Evolutionary conservation across 1,284 basidiomycete genomes (phyloP), one percentile per base, ranked within the genome.

Genomic region (Porodaedalea pini): DNA sequence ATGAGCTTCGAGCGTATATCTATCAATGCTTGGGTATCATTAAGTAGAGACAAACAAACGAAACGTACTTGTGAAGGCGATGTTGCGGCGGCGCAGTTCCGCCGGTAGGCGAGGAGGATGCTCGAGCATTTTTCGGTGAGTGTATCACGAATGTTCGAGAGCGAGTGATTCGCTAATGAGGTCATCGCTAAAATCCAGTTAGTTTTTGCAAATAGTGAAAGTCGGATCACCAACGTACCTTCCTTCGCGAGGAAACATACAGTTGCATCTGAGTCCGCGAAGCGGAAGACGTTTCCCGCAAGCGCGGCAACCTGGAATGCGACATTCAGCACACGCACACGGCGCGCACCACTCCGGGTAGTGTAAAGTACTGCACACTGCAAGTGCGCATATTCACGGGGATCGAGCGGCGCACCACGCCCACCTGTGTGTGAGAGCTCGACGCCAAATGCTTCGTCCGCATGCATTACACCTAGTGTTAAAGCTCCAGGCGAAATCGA

Each of bases 361-460:
- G 97, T 99, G 69, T 99, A 95, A 31, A 99, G 75, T 1, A 92
- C 78, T 0, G 97, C 97, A n/a, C 85, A 88, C 70, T 99, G 97
- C 53, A 99, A 73, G 68, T 87, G 87, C 0, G 89, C 92, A 61
- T 90, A 87, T 60, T 83, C 78, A 44, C 90, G 83, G 39, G 91
- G 83, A 66, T 90, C 85, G 11, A 99, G 78, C 64, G 73, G 68
- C 27, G 37, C 10, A 5, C 54, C 25, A 8, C 47, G 11, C n/a
- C 34, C 29, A 70, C 86, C 75, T 67, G 87, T 74, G 74, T 91
- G 82, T 57, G 82, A 79, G 3, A 90, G 72, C 3, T 78, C 66
- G 3, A 88, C 84, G 4, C 84, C 82, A 50, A 98, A 77, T 0
- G 92, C 79, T 67, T 91, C 90, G 71, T 92, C 88, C 0, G 92